Base-by-base conservation (phyloP, 2,329 filamentous ascomycete species). In the Nothophaeocryptopus gaeumannii region DNA sequence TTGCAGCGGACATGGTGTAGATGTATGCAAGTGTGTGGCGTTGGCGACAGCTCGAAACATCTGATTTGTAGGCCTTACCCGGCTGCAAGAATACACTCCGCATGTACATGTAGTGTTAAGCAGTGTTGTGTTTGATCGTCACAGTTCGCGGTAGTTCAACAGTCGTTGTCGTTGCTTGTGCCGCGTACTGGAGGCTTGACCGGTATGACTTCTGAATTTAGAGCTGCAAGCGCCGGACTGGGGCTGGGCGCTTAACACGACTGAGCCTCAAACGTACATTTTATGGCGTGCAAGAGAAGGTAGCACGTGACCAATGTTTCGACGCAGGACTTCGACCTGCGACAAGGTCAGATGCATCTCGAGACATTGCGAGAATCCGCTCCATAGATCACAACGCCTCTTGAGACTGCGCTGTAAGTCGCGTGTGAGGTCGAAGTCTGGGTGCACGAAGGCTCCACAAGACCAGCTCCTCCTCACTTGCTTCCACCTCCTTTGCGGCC, bases 401-500 rank as follows among this genome's bases (percentile, higher is more conserved):
- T 26, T 26, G 20, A 26, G 20, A 3, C 20, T 26, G 20, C 3
- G 20, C 20, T 3, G 7, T 26, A 7, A 26, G 7, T 26, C 7
- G 20, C 20, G 20, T 16, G 11, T 45, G 39, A 8, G 39, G 29
- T 16, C 8, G 8, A 33, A 3, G 40, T 35, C 31, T 7, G 20
- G 20, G 20, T 26, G 20, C 7, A 26, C 20, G 20, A 26, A 26
- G 20, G 20, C 20, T 26, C 7, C 13, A 45, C 32, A 38, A 45
- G 42, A 29, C 37, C 42, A 45, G 42, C 29, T n/a, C 11, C 14
- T 20, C 26, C 47, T 66, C 59, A 65, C 58, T 64, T 59, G 47
- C 58, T 55, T 36, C 31, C 58, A 35, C 44, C 56, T 5, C 46
- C 53, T 41, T 63, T 65, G 14, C 65, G 49, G 8, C 64, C 63